Evolutionary conservation across 768 basidiomycete species (phyloP), one percentile per base, ranked within the genome.

Genomic region (Xerocomus spinulosus): DNA sequence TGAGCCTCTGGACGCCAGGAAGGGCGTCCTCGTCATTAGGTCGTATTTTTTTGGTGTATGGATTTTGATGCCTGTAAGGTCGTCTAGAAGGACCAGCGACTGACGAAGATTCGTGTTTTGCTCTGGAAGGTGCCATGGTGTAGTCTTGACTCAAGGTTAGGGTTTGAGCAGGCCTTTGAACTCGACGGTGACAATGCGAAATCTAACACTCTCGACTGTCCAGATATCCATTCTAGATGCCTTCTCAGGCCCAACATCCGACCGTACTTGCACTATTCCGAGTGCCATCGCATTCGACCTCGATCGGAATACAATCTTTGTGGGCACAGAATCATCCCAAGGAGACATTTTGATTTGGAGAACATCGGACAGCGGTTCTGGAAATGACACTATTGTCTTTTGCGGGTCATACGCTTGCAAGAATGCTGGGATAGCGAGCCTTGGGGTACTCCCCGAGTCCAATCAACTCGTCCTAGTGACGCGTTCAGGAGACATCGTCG

Each of bases 1-100:
- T 97, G 53, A 95, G 70, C 68, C 92, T 96, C 56, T 87, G 87
- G 6, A 92, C 77, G 14, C 92, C 92, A 3, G 83, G 85, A 23
- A 57, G 50, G 14, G 56, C 34, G 38, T 62, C 59, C 3, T 60
- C 57, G 9, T 39, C 21, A 14, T 28, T 21, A 5, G 41, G 8
- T 28, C 28, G 51, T 40, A 36, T 20, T 10, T 50, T 51, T 9
- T 51, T 44, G 14, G 44, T 0, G 34, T 64, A 62, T 4, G 58
- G 58, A 1, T 44, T 45, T 48, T 35, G 40, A n/a, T n/a, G n/a
- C n/a, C n/a, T n/a, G n/a, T n/a, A n/a, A n/a, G n/a, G n/a, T n/a
- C n/a, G n/a, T n/a, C n/a, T 53, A 15, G 57, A 65, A 34, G 57
- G 40, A 7, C 54, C 45, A 21, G 49, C 39, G 1, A 35, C 42